Conservation (phyloP, 2,329 filamentous ascomycete species). For the Phoma herbarum region DNA sequence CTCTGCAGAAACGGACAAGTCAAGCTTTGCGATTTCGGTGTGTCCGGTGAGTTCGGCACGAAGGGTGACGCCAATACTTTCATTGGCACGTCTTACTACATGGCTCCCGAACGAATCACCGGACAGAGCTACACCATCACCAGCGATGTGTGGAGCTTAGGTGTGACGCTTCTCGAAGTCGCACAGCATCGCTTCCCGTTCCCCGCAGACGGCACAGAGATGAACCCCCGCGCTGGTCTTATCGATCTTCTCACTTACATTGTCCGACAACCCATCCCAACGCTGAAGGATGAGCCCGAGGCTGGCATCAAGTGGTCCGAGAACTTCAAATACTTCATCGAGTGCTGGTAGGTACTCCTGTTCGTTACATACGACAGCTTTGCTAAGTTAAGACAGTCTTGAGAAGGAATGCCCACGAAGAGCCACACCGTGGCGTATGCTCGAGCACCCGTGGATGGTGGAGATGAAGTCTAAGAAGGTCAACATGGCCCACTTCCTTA, state of each 20-base stretch:
- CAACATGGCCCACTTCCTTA: constrained; percentile 94
- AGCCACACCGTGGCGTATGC: constrained; percentile 97
- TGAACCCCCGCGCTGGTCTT: constrained; percentile 89
- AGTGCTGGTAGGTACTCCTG: constrained; percentile 84
- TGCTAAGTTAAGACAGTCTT: constrained; percentile 67
- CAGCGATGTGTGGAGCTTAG: constrained; percentile 97
- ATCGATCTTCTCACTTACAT: constrained; percentile 98
- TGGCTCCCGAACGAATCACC: constrained; percentile 97
- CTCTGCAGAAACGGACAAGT: constrained; percentile 88
- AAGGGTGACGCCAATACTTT: constrained; percentile 99
- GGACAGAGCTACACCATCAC: constrained; percentile 98
- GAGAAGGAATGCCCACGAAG: constrained; percentile 90
- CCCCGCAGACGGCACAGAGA: constrained; percentile 93
- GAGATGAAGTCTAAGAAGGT: constrained; percentile 97
- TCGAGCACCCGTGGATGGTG: constrained; percentile 98
- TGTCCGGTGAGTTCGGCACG: constrained; percentile 96
- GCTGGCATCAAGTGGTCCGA: constrained; percentile 93
- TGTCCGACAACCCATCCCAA: constrained; percentile 92
- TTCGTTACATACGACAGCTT: background rate
- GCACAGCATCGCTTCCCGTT: constrained; percentile 98
- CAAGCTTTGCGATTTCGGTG: constrained; percentile 98
- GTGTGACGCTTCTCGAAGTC: constrained; percentile 97
- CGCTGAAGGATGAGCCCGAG: constrained; percentile 91
- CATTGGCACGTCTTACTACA: constrained; percentile 98
- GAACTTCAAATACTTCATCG: constrained; percentile 99